Conservation (phyloP, 2,329 filamentous ascomycete genomes). For the Sordariomycetes sp. region DNA sequence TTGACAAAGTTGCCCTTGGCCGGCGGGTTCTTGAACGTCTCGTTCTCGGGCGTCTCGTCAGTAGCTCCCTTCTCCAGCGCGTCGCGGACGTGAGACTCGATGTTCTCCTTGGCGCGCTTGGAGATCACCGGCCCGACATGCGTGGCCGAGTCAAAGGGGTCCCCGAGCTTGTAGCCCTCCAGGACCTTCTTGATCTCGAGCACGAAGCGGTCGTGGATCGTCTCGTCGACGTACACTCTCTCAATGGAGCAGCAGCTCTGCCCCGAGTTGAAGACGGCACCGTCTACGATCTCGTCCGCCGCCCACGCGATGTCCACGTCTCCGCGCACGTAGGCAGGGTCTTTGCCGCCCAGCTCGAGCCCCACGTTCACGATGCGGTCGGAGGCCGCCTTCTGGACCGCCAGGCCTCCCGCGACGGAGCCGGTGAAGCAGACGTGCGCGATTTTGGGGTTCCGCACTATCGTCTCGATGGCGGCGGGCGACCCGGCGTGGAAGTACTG, state of each 20-base stretch:
- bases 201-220: constrained; percentile 75
- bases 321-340: constrained; percentile 77
- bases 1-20: constrained; percentile 79
- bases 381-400: constrained; percentile 74
- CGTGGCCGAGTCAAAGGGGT: constrained; percentile 68
- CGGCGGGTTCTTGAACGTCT: constrained; percentile 62
- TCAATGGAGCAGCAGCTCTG: constrained; percentile 94
- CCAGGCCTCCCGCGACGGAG: constrained; percentile 77
- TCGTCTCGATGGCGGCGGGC: constrained; percentile 61
- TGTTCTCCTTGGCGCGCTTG: constrained; percentile 62
- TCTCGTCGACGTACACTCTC: constrained; percentile 80
- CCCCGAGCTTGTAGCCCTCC: constrained; percentile 73
- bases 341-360: constrained; percentile 88
- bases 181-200: constrained; percentile 71
- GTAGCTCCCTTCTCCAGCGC: constrained; percentile 75
- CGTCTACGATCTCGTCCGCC: constrained; percentile 89
- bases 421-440: constrained; percentile 87
- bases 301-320: constrained; percentile 89
- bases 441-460: constrained; percentile 68
- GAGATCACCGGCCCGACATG: constrained; percentile 86
- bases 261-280: constrained; percentile 96
- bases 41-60: constrained; percentile 74
- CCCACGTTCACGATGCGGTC: constrained; percentile 79
- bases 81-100: constrained; percentile 71
- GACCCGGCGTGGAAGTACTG: constrained; percentile 90